Percentiles rank a stretch among this genome's conserved stretches.
phyloP scores from a whole-genome alignment of 2,329 filamentous ascomycete genomes.

The Diaporthe sp. region DNA sequence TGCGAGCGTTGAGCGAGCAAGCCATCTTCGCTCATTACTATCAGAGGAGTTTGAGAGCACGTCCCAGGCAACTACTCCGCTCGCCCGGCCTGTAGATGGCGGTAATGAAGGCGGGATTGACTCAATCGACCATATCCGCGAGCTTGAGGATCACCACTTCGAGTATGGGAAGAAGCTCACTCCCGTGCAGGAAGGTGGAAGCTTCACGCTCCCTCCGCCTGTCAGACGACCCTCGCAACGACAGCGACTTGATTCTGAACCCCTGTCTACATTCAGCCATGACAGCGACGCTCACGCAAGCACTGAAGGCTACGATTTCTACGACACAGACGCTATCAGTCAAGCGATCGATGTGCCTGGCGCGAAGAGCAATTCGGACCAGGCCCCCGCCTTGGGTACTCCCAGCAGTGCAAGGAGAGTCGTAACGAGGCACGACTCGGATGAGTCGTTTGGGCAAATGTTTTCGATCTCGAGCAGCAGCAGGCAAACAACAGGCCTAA shows the following conservation, averaged over 20 bases:
- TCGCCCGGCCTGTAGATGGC: conserved; percentile 66
- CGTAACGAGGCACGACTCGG: conserved; percentile 66
- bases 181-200: conserved; percentile 65
- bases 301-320: conserved; percentile 76
- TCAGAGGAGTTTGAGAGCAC: conserved; percentile 73
- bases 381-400: conserved; percentile 47
- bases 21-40: conserved; percentile 60
- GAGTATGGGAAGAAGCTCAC: conserved; percentile 57
- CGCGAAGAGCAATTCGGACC: conserved; percentile 56
- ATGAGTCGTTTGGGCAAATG: conserved; percentile 70
- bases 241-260: conserved; percentile 63
- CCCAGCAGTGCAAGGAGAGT: conserved; percentile 49
- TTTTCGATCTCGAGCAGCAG: conserved; percentile 70
- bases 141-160: conserved; percentile 45
- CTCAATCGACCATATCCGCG: conserved; percentile 44
- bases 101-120: conserved; percentile 49
- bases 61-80: conserved; percentile 72
- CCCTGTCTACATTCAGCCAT: conserved; percentile 66
- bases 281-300: conserved; percentile 64
- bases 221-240: conserved; percentile 50
- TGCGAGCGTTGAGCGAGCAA: conserved; percentile 52
- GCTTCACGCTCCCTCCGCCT: conserved; percentile 64
- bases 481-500: conserved; percentile 55
- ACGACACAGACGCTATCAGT: conserved; percentile 69
- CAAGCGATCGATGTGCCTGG: conserved; percentile 67